Conservation (phyloP, 371 early-diverging fungal species). For the Rhizomucor pusillus region DNA sequence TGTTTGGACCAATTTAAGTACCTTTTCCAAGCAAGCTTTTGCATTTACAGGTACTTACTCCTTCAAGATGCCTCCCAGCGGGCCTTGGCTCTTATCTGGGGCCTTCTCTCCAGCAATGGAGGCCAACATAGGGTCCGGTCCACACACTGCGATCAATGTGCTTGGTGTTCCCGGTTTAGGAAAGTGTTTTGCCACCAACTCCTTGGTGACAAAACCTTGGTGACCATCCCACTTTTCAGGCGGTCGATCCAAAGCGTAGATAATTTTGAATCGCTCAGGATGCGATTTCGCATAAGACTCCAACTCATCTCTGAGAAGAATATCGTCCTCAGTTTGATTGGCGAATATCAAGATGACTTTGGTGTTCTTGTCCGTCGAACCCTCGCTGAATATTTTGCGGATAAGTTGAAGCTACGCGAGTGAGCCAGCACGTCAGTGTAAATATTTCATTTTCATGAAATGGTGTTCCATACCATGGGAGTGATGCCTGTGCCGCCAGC, state of each 20-base stretch:
- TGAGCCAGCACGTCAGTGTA: not conserved
- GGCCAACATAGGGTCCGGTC: slow-evolving; percentile 81
- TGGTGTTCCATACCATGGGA: slow-evolving; percentile 66
- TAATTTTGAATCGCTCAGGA: slow-evolving; percentile 78
- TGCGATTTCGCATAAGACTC: slow-evolving; percentile 64
- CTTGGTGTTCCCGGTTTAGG: slow-evolving; percentile 56
- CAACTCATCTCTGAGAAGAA: slow-evolving; percentile 79
- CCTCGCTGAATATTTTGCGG: slow-evolving; percentile 65
- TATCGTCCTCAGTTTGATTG: slow-evolving; percentile 84
- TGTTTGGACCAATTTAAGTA: slow-evolving; percentile 2
- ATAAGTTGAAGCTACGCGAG: slow-evolving; percentile 59
- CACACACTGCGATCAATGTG: slow-evolving; percentile 79
- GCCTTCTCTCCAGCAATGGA: slow-evolving; percentile 80
- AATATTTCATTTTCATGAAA: slow-evolving; percentile 2
- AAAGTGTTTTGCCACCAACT: slow-evolving; percentile 65
- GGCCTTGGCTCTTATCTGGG: slow-evolving; percentile 82
- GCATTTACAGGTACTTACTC: slow-evolving; percentile 35
- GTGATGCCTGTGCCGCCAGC: slow-evolving; percentile 94
- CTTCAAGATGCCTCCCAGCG: slow-evolving; percentile 76
- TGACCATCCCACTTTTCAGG: slow-evolving; percentile 63
- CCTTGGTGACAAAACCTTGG: slow-evolving; percentile 67
- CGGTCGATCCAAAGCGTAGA: slow-evolving; percentile 78
- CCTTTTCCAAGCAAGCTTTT: not conserved
- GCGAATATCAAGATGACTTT: slow-evolving; percentile 87
- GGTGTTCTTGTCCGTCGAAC: slow-evolving; percentile 67